phyloP scores from a whole-genome alignment of 1,284 basidiomycete genomes.

The Boletus albobrunnescens region DNA sequence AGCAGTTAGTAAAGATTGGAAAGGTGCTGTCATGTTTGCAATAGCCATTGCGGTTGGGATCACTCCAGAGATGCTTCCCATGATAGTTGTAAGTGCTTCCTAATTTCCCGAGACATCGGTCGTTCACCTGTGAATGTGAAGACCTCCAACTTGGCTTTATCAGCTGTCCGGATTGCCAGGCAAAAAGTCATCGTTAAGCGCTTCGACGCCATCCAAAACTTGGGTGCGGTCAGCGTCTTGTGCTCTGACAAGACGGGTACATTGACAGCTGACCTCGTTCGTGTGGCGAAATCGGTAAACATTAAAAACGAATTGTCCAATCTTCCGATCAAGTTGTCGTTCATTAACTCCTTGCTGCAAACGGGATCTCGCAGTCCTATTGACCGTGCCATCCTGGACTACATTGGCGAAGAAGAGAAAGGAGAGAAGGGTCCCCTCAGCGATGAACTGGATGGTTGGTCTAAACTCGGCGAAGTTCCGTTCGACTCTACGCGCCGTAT shows the following conservation, averaged over 20 bases:
- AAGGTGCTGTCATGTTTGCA: conserved; percentile 30
- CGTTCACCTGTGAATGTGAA: conserved; percentile 14
- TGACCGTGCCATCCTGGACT: conserved; percentile 31
- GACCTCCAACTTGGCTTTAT: conserved; percentile 32
- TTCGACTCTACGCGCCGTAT: conserved; percentile 33
- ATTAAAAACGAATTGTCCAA: conserved; percentile 20
- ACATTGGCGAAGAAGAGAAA: conserved; percentile 22
- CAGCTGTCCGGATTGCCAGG: conserved; percentile 31
- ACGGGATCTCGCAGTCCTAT: conserved; percentile 33
- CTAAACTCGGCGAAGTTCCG: conserved; percentile 32
- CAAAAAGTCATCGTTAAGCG: conserved; percentile 34
- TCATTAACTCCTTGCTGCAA: conserved; percentile 28
- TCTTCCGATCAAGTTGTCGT: conserved; percentile 27
- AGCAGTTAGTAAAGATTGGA: conserved; percentile 33
- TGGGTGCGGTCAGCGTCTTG: conserved; percentile 29
- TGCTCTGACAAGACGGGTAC: conserved; percentile 34
- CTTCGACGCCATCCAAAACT: conserved; percentile 33
- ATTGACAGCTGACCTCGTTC: conserved; percentile 33
- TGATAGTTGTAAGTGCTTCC: conserved; percentile 28
- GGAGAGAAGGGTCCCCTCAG: conserved; percentile 11
- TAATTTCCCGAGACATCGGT: not conserved
- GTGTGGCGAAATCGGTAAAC: conserved; percentile 30
- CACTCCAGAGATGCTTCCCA: conserved; percentile 33
- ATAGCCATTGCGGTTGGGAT: conserved; percentile 31
- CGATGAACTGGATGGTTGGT: conserved; percentile 20